These are phyloP conservation scores for Vitis hybrid DNA, from an alignment of 177 flowering plant species.

Conservation along the genomic window DNA sequence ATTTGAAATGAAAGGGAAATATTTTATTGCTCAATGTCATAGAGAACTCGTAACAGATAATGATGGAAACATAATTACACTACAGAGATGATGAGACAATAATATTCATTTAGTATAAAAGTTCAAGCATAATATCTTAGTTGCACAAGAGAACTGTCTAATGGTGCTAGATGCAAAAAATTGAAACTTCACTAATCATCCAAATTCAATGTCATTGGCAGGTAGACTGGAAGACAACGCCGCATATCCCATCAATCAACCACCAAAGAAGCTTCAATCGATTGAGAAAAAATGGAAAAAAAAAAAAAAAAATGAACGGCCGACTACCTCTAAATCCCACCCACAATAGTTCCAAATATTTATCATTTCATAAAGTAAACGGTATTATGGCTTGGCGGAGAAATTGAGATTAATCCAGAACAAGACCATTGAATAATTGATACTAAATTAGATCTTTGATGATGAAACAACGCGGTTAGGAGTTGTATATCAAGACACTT, in stretches of 20 bases:
- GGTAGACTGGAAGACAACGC: not conserved
- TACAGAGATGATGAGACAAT: not conserved
- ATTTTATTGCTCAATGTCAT: not conserved
- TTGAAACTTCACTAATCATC: not conserved
- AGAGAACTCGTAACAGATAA: not conserved
- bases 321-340: not conserved
- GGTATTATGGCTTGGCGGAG: not conserved
- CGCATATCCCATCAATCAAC: constrained; percentile 1
- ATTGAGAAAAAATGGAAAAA: not conserved
- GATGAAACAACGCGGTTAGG: too few relatives aligned
- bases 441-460: too few relatives aligned
- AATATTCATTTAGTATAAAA: not conserved
- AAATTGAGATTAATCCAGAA: not conserved
- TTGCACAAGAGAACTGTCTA: not conserved
- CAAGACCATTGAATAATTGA: too few relatives aligned
- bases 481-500: too few relatives aligned
- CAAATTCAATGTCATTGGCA: not conserved
- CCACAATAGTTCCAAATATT: not conserved
- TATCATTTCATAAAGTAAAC: not conserved
- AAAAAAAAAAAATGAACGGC: not conserved
- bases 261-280: not conserved
- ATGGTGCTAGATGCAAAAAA: not conserved
- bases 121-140: not conserved
- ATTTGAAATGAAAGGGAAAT: not conserved
- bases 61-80: not conserved